Conservation (phyloP, 1,284 basidiomycete genomes). For the Leccinum pachyderme region DNA sequence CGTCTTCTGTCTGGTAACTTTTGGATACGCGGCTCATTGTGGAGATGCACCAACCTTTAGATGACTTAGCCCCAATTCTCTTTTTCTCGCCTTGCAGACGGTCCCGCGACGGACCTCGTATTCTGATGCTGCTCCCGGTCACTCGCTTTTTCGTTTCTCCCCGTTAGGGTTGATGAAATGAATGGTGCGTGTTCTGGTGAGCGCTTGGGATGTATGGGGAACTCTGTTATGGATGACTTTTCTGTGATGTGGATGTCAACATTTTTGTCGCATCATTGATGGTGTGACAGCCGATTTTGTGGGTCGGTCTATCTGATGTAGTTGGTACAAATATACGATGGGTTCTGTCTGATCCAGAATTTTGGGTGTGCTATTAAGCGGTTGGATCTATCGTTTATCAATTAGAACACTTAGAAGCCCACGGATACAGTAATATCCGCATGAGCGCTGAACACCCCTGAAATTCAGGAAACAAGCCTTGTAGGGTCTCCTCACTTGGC, state of each 20-base stretch:
- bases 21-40: neutral
- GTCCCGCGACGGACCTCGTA: neutral
- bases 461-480: too few species aligned
- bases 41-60: conserved; percentile 1
- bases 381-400: neutral
- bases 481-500: too few species aligned
- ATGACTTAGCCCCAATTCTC: neutral
- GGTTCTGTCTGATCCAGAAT: conserved; percentile 2
- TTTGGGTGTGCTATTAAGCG: neutral
- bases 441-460: too few species aligned
- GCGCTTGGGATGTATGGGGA: conserved; percentile 23
- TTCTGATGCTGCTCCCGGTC: conserved; percentile 33
- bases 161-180: conserved; percentile 36
- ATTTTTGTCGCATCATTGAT: neutral
- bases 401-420: neutral
- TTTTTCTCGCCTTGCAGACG: neutral
- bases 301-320: conserved; percentile 14
- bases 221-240: conserved; percentile 3
- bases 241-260: conserved; percentile 3
- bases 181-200: conserved; percentile 29
- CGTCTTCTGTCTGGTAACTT: neutral
- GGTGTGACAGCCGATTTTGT: neutral
- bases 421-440: too few species aligned
- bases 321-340: conserved; percentile 13
- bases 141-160: conserved; percentile 28